These are phyloP conservation scores for Phytophthora sp. DNA, from an alignment of 352 stramenopile species.

Conservation along the genomic window DNA sequence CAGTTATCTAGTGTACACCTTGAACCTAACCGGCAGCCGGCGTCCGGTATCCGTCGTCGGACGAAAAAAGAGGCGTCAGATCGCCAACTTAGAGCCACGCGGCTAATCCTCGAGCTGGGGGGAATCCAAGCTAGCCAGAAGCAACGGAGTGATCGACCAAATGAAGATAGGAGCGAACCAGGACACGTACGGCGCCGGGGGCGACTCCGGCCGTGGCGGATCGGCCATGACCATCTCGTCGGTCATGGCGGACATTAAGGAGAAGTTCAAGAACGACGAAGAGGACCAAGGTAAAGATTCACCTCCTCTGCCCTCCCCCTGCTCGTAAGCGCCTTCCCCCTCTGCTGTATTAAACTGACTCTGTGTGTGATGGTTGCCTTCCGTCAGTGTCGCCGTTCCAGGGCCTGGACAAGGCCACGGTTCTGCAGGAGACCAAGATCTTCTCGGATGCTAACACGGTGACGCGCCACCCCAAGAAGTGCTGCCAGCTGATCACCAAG, in stretches of 20 bases:
- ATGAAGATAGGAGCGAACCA: constrained; percentile 73
- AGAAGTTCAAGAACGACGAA: constrained; percentile 99
- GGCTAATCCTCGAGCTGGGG: constrained; percentile 29
- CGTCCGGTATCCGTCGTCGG: constrained; percentile 1
- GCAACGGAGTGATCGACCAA: constrained; percentile 29
- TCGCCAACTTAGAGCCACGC: constrained; percentile 30
- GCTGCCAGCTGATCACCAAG: constrained; percentile 99
- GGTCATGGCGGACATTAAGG: constrained; percentile 95
- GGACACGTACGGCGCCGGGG: constrained; percentile 51
- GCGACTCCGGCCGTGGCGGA: constrained; percentile 47
- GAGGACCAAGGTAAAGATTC: constrained; percentile 85
- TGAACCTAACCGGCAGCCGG: neutral
- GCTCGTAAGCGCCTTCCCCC: neutral
- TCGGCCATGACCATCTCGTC: constrained; percentile 67
- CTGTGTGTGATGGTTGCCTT: neutral
- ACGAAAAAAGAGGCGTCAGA: constrained; percentile 9
- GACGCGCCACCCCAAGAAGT: constrained; percentile 97
- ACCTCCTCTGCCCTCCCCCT: neutral
- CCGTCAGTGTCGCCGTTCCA: constrained; percentile 89
- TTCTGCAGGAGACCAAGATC: constrained; percentile 98
- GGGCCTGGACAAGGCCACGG: constrained; percentile 94
- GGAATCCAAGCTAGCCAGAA: constrained; percentile 33
- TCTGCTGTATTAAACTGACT: constrained; percentile 3
- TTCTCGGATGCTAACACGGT: constrained; percentile 99
- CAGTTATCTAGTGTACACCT: neutral